Evolutionary conservation across 768 basidiomycete species (phyloP).

Genomic region (Russula dissimulans): DNA sequence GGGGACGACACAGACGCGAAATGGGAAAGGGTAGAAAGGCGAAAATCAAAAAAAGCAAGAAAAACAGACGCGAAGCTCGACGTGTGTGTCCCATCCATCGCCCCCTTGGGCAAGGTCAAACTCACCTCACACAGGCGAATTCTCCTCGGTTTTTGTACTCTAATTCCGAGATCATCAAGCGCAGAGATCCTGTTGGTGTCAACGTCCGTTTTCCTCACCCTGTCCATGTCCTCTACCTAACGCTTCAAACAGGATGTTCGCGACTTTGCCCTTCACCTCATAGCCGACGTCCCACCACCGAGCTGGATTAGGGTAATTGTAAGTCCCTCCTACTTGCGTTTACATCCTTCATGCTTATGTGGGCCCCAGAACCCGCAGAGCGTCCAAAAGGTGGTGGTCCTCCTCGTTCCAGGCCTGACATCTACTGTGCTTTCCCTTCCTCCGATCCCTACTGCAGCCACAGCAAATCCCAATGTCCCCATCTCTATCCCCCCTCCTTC

Average conservation of each 20-base stretch:
- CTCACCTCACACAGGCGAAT: constrained; percentile 31
- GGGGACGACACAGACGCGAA: constrained; percentile 5
- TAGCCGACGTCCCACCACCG: constrained; percentile 75
- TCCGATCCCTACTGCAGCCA: constrained; percentile 56
- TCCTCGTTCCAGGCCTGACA: constrained; percentile 84
- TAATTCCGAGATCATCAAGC: constrained; percentile 61
- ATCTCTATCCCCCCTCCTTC: constrained; percentile 36
- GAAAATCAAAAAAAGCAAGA: constrained; percentile 60
- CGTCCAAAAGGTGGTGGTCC: constrained; percentile 68
- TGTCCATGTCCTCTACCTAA: neutral
- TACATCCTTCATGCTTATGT: neutral
- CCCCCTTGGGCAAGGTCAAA: constrained; percentile 10
- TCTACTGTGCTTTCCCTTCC: constrained; percentile 65
- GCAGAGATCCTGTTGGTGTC: constrained; percentile 69
- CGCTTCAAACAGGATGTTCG: constrained; percentile 60
- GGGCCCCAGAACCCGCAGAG: constrained; percentile 52
- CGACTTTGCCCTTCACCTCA: constrained; percentile 74
- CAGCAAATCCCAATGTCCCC: constrained; percentile 46
- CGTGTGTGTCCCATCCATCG: constrained; percentile 37
- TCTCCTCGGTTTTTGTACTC: constrained; percentile 76
- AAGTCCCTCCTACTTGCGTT: neutral
- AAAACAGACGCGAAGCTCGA: constrained; percentile 49
- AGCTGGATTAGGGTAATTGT: constrained; percentile 65
- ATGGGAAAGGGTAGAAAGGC: constrained; percentile 67
- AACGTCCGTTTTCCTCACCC: constrained; percentile 41